A percentile compares a stretch with the other conserved stretches of the same genome.
Evolutionary conservation across 768 basidiomycete species (phyloP).

Genomic region (Mycena filopes): DNA sequence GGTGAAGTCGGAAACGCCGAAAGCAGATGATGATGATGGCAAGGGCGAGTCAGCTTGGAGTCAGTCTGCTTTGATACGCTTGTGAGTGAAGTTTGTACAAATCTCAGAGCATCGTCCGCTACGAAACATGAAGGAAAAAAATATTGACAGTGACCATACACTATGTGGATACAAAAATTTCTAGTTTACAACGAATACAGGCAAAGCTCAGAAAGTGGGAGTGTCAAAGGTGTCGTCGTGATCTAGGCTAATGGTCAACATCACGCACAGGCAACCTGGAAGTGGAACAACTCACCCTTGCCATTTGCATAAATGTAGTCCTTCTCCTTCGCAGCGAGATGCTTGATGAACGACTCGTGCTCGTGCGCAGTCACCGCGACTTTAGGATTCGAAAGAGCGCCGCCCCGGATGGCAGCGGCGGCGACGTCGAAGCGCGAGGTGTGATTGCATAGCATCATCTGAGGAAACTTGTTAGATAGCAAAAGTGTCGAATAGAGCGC

Average conservation of each 20-base stretch:
- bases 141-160: too few relatives aligned
- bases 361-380: conserved; percentile 70
- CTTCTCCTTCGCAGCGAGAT: conserved; percentile 68
- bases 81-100: too few relatives aligned
- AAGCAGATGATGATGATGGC: too few relatives aligned
- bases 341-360: conserved; percentile 65
- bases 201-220: conserved; percentile 50
- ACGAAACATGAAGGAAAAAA: too few relatives aligned
- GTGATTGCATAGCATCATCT: conserved; percentile 82
- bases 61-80: too few relatives aligned
- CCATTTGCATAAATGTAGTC: conserved; percentile 71
- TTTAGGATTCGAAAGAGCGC: conserved; percentile 59
- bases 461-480: background rate
- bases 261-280: background rate
- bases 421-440: conserved; percentile 78
- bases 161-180: too few relatives aligned
- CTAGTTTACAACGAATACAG: background rate
- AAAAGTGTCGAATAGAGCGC: background rate
- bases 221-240: conserved; percentile 58
- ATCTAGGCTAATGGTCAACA: conserved; percentile 41
- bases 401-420: conserved; percentile 66
- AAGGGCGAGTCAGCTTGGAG: too few relatives aligned
- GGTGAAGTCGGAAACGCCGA: too few relatives aligned
- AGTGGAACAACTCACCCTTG: conserved; percentile 52
- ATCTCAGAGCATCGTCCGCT: too few relatives aligned